These are phyloP conservation scores for Fraxinus paxiana DNA, from an alignment of 305 asterid species.

Conservation along the genomic window DNA sequence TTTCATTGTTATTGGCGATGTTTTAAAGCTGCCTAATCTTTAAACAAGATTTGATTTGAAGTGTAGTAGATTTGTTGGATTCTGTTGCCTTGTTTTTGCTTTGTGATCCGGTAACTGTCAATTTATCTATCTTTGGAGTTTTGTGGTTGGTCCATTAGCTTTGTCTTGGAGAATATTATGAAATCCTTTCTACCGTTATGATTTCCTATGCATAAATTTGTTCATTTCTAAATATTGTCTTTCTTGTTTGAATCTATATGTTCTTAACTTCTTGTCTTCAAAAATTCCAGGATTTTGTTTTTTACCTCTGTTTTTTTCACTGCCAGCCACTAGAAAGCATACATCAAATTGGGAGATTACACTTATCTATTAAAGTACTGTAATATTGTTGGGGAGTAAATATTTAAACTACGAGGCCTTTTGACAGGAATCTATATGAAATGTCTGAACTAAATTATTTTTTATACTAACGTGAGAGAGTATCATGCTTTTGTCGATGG, in stretches of 20 bases:
- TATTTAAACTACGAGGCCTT: not conserved
- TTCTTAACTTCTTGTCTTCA: conserved; percentile 30
- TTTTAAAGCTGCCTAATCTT: not conserved
- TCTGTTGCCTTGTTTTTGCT: conserved; percentile 16
- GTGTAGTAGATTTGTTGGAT: conserved; percentile 32
- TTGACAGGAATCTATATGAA: not conserved
- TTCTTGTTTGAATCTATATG: conserved; percentile 38
- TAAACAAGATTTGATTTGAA: conserved; percentile 30
- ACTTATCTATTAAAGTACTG: not conserved
- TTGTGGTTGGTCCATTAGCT: conserved; percentile 41
- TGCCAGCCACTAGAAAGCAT: not conserved
- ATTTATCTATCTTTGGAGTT: conserved; percentile 48
- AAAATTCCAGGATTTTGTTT: conserved; percentile 6
- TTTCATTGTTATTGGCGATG: not conserved
- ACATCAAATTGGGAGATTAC: not conserved
- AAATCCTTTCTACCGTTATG: conserved; percentile 31
- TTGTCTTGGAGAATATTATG: conserved; percentile 48
- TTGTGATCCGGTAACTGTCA: conserved; percentile 32
- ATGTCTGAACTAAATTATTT: not conserved
- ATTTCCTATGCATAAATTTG: conserved; percentile 33
- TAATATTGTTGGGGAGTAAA: not conserved
- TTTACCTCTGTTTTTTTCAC: conserved; percentile 4
- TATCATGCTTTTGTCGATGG: not conserved
- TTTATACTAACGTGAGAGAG: not conserved
- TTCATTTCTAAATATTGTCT: conserved; percentile 37